phyloP scores from a whole-genome alignment of 164 flowering plant species.

The Macadamia integrifolia region DNA sequence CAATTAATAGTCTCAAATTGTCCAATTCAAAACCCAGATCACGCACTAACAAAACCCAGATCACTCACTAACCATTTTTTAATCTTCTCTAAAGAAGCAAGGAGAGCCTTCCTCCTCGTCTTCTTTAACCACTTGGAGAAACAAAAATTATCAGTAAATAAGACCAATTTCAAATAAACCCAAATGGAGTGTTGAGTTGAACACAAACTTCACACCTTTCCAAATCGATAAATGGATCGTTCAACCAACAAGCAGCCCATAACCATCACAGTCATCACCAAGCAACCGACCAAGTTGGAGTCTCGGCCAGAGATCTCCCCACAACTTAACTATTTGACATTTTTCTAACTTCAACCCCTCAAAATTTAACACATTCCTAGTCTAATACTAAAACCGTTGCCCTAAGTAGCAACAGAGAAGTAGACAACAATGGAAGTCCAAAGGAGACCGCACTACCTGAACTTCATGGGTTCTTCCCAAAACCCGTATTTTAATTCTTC shows the following conservation, averaged over 20 bases:
- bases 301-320: conserved; percentile 74
- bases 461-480: not conserved
- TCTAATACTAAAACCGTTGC: not conserved
- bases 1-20: not conserved
- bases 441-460: not conserved
- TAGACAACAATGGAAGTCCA: not conserved
- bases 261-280: conserved; percentile 69
- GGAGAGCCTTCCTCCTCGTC: conserved; percentile 80
- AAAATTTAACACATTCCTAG: not conserved
- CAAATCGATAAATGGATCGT: conserved; percentile 65
- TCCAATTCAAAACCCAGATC: not conserved
- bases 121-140: conserved; percentile 69
- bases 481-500: not conserved
- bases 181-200: not conserved
- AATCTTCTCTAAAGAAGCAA: conserved; percentile 76
- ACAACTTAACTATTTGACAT: conserved; percentile 26
- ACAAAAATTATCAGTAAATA: not conserved
- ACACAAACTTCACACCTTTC: conserved; percentile 44
- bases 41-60: too few species aligned
- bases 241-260: conserved; percentile 58
- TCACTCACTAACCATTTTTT: conserved; percentile 60
- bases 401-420: not conserved
- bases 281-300: conserved; percentile 89
- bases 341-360: conserved; percentile 3
- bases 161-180: not conserved